phyloP scores from a whole-genome alignment of 331 rosid species.

The Rhamnella rubrinervis region DNA sequence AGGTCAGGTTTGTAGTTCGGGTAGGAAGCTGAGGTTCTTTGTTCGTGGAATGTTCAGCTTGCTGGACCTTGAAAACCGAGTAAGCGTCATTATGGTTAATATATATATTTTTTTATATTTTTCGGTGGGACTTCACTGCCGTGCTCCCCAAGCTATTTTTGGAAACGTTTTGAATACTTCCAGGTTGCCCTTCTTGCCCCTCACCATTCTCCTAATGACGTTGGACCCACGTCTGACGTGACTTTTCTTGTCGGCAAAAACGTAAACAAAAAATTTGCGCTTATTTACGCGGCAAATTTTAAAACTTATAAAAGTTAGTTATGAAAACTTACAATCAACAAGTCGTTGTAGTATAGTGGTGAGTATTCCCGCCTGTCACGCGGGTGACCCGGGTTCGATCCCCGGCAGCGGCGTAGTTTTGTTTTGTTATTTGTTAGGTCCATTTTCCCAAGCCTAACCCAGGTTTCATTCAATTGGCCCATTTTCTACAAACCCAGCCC shows the following conservation, averaged over 20 bases:
- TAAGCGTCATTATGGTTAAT: constrained; percentile 15
- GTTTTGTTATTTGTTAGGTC: not conserved
- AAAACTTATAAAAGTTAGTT: no score
- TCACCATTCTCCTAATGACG: not conserved
- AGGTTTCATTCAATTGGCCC: not conserved
- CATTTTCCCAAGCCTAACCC: not conserved
- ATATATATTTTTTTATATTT: not conserved
- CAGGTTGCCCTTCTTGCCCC: constrained; percentile 25
- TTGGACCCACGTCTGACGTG: not conserved
- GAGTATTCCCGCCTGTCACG: constrained; percentile 93
- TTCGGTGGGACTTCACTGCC: constrained; percentile 20
- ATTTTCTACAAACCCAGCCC: not conserved
- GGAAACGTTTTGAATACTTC: constrained; percentile 8
- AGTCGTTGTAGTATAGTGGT: constrained; percentile 98
- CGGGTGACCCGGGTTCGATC: constrained; percentile 97
- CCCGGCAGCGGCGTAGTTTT: constrained; percentile 66
- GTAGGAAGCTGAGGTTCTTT: constrained; percentile 4
- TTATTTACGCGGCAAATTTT: not conserved
- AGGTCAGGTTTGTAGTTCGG: constrained; percentile 28
- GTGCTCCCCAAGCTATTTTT: constrained; percentile 55
- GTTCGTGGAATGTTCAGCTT: constrained; percentile 18
- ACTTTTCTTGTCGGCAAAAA: not conserved
- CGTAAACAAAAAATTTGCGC: not conserved
- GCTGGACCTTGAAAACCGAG: constrained; percentile 36
- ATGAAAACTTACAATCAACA: no score